A percentile compares a stretch with the other conserved stretches of the same genome.
Evolutionary conservation across 345 rosid genomes (phyloP).

Genomic region (Eutrema japonicum): DNA sequence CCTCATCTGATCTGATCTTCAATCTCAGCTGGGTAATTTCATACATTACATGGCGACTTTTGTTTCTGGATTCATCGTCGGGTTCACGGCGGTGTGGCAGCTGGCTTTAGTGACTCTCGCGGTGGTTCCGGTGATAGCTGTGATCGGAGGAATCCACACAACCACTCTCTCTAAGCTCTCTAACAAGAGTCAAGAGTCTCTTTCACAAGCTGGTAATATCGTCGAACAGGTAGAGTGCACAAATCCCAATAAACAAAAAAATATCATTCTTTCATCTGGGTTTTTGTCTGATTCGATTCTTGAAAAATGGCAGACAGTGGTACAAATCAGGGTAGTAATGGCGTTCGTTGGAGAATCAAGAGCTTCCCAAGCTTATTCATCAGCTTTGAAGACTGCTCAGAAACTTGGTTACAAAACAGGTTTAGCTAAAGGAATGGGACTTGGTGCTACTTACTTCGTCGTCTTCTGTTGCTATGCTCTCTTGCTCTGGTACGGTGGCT

Average conservation of each 20-base stretch:
- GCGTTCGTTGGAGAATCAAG: constrained; percentile 94
- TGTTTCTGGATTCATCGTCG: constrained; percentile 92
- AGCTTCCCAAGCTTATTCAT: constrained; percentile 75
- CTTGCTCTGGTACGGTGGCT: constrained; percentile 96
- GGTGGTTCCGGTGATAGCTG: constrained; percentile 95
- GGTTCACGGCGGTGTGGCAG: constrained; percentile 99
- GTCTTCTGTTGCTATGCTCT: constrained; percentile 95
- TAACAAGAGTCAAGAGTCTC: constrained; percentile 79
- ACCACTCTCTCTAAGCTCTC: constrained; percentile 78
- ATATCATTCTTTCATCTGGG: constrained; percentile 32
- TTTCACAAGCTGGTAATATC: constrained; percentile 89
- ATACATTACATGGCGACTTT: constrained; percentile 93
- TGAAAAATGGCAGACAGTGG: constrained; percentile 71
- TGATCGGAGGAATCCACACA: constrained; percentile 85
- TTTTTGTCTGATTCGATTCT: constrained; percentile 38
- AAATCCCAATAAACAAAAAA: background rate
- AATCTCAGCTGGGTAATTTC: constrained; percentile 90
- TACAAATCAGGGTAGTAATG: constrained; percentile 86
- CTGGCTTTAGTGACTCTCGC: constrained; percentile 92
- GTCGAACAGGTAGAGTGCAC: constrained; percentile 80
- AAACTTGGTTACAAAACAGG: constrained; percentile 86
- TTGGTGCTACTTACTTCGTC: constrained; percentile 95
- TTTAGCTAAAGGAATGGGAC: constrained; percentile 88
- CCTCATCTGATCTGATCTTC: constrained; percentile 7
- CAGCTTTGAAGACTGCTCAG: constrained; percentile 76